phyloP scores from a whole-genome alignment of 2,329 filamentous ascomycete species.

The Penicillium sp. region DNA sequence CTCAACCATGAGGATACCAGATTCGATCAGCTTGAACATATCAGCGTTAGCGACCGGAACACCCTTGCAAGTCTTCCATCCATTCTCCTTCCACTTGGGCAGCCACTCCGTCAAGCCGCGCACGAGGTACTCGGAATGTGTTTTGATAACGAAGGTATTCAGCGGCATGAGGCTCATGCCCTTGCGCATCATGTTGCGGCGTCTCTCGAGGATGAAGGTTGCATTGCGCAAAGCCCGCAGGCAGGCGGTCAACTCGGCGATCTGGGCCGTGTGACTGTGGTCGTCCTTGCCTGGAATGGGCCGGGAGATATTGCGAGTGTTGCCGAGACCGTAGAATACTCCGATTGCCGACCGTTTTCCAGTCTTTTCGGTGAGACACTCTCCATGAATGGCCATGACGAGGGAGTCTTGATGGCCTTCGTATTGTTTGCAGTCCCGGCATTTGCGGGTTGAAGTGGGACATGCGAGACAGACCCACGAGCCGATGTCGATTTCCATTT shows the following conservation, averaged over 20 bases:
- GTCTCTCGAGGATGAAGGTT: background rate
- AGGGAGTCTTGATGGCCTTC: slow-evolving; percentile 8
- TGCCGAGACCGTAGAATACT: slow-evolving; percentile 11
- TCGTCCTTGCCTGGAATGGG: slow-evolving; percentile 3
- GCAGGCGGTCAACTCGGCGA: slow-evolving; percentile 16
- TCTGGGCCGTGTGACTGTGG: slow-evolving; percentile 14
- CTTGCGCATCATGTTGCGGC: background rate
- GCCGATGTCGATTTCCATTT: slow-evolving; percentile 7
- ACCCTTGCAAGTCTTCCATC: slow-evolving; percentile 21
- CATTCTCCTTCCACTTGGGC: slow-evolving; percentile 25
- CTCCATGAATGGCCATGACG: slow-evolving; percentile 4
- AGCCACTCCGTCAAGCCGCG: slow-evolving; percentile 27
- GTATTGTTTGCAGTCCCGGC: slow-evolving; percentile 7
- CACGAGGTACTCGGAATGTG: slow-evolving; percentile 31
- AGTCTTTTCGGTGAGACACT: background rate
- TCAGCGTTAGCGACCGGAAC: slow-evolving; percentile 17
- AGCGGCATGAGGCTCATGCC: slow-evolving; percentile 5
- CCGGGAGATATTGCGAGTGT: slow-evolving; percentile 4
- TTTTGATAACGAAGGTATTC: slow-evolving; percentile 20
- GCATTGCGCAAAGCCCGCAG: slow-evolving; percentile 10
- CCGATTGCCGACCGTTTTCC: slow-evolving; percentile 5
- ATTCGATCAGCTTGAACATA: slow-evolving; percentile 17
- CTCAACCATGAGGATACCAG: slow-evolving; percentile 16
- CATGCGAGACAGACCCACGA: slow-evolving; percentile 10
- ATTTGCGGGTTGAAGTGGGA: slow-evolving; percentile 2